phyloP scores from a whole-genome alignment of 2,329 filamentous ascomycete species.

The Dichotomopilus funicola region DNA sequence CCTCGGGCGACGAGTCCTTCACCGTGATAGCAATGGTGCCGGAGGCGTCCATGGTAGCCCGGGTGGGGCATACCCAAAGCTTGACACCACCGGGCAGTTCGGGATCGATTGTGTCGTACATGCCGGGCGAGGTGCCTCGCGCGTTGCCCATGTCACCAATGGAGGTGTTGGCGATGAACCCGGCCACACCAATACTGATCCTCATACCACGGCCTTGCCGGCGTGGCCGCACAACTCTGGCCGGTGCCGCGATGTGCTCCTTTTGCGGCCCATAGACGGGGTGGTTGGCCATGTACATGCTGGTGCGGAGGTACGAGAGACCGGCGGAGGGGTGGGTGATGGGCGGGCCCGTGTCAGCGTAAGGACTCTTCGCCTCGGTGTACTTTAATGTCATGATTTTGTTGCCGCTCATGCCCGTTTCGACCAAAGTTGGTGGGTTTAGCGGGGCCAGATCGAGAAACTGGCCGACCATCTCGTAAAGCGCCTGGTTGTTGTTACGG shows the following conservation, averaged over 20 bases:
- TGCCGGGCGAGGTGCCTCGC: constrained; percentile 2
- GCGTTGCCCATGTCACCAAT: constrained; percentile 37
- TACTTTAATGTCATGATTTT: constrained; percentile 6
- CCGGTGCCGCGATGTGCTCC: constrained; percentile 41
- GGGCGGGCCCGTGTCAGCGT: constrained; percentile 50
- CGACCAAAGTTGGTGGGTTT: constrained; percentile 23
- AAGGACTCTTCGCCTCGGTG: constrained; percentile 36
- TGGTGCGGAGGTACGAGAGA: constrained; percentile 54
- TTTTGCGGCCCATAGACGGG: constrained; percentile 54
- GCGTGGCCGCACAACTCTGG: constrained; percentile 45
- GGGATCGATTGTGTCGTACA: constrained; percentile 36
- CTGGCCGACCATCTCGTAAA: constrained; percentile 50
- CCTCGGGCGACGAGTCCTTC: constrained; percentile 33
- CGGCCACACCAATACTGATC: constrained; percentile 48
- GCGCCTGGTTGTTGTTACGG: constrained; percentile 42
- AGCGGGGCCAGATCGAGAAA: constrained; percentile 58
- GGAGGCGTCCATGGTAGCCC: constrained; percentile 41
- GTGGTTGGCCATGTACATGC: constrained; percentile 51
- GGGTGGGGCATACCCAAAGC: constrained; percentile 41
- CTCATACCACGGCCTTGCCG: constrained; percentile 18
- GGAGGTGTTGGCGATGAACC: constrained; percentile 44
- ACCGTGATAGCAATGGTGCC: constrained; percentile 44
- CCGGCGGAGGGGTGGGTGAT: constrained; percentile 56
- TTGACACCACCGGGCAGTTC: constrained; percentile 47
- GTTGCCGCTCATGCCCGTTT: constrained; percentile 3